A percentile compares a stretch with the other conserved stretches of the same genome.
Conservation (phyloP, 441 rosid genomes). For the Populus hybrid region DNA sequence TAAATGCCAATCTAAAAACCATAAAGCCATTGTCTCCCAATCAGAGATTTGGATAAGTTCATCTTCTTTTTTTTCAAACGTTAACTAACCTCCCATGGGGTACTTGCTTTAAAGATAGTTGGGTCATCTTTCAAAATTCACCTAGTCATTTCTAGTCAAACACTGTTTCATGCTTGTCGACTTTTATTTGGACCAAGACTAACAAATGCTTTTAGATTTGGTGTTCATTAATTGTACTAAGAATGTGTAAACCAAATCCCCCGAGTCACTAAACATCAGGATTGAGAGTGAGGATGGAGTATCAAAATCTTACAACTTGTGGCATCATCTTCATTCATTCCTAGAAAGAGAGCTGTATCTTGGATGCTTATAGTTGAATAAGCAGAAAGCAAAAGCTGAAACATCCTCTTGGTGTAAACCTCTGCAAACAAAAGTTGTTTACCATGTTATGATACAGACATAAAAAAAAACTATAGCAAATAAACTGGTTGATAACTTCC, state of each 20-base stretch:
- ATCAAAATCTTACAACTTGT: conserved; percentile 56
- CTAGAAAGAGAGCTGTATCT: conserved; percentile 77
- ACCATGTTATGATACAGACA: background rate
- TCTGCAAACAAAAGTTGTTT: conserved; percentile 42
- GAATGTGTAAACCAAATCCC: background rate
- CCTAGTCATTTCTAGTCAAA: background rate
- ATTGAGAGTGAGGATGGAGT: background rate
- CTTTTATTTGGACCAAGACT: background rate
- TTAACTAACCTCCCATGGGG: background rate
- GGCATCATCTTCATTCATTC: conserved; percentile 81
- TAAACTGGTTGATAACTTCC: background rate
- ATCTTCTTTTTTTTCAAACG: background rate
- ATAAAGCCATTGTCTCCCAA: background rate
- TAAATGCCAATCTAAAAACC: background rate
- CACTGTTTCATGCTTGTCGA: background rate
- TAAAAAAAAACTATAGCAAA: background rate
- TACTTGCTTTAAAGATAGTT: background rate
- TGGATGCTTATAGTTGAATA: conserved; percentile 72
- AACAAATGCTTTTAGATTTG: no score
- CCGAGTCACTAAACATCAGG: background rate
- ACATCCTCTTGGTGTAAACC: conserved; percentile 77
- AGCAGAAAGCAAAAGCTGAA: conserved; percentile 73
- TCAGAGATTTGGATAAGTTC: background rate
- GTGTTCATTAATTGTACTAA: no score
- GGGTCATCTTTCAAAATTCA: background rate